These are phyloP conservation scores for Pseudogymnoascus sp. DNA, from an alignment of 2,329 filamentous ascomycete genomes.

Conservation along the genomic window DNA sequence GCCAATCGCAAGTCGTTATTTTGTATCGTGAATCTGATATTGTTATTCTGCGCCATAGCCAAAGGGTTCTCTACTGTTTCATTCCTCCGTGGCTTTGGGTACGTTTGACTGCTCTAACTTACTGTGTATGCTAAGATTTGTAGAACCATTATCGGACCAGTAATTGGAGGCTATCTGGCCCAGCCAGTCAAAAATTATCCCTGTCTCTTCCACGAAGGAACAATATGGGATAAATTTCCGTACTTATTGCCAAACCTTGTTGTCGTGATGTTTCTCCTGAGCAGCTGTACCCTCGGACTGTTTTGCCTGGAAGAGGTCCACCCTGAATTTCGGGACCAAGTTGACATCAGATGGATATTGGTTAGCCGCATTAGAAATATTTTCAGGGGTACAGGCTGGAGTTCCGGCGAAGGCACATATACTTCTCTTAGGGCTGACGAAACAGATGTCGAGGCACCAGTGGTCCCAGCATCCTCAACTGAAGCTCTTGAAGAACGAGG, in stretches of 20 bases:
- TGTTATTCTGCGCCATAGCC: conserved; percentile 41
- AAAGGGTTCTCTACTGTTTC: conserved; percentile 93
- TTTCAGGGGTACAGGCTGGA: neutral
- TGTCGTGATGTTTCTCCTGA: neutral
- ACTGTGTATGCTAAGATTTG: conserved; percentile 16
- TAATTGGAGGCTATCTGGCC: conserved; percentile 79
- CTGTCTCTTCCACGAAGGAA: conserved; percentile 58
- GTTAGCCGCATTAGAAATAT: neutral
- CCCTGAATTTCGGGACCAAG: neutral
- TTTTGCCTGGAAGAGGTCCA: conserved; percentile 1
- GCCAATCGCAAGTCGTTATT: conserved; percentile 19
- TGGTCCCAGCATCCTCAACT: neutral
- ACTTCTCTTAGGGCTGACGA: neutral
- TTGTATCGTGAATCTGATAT: conserved; percentile 14
- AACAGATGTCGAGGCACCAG: neutral
- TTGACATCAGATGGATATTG: conserved; percentile 4
- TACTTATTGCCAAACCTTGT: conserved; percentile 66
- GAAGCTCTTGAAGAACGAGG: neutral
- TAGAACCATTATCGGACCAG: conserved; percentile 80
- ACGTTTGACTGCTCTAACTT: conserved; percentile 29
- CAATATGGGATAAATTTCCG: conserved; percentile 75
- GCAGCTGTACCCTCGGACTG: neutral
- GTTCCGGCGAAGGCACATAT: neutral
- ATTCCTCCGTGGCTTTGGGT: conserved; percentile 88
- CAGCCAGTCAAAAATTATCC: conserved; percentile 79